Conservation (phyloP, 108 stramenopile species). For the Nannochloropsis gaditana region DNA sequence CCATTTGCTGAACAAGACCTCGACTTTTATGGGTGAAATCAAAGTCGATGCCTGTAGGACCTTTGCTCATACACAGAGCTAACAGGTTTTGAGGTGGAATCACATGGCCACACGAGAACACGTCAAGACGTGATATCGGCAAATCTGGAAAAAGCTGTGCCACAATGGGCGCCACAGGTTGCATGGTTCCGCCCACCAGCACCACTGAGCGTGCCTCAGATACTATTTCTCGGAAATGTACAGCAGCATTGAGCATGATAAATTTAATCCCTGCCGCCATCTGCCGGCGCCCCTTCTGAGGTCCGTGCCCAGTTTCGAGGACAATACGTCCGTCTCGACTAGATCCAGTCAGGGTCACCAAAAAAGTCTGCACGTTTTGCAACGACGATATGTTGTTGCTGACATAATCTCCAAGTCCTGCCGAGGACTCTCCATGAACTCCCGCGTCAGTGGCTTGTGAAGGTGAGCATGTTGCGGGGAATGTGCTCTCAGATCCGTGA, state of each 20-base stretch:
- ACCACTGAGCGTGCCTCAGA: conserved; percentile 76
- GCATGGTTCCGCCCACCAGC: conserved; percentile 92
- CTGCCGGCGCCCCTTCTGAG: background rate
- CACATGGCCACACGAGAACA: conserved; percentile 93
- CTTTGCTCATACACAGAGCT: conserved; percentile 42
- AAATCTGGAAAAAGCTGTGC: conserved; percentile 69
- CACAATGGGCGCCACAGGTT: conserved; percentile 76
- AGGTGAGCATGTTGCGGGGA: background rate
- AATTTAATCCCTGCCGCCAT: conserved; percentile 56
- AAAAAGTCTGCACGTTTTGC: conserved; percentile 37
- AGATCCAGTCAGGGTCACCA: conserved; percentile 37
- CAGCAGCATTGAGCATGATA: conserved; percentile 77
- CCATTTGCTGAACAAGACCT: conserved; percentile 56
- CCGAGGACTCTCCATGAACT: conserved; percentile 24
- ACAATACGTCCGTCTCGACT: conserved; percentile 23
- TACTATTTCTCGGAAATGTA: conserved; percentile 66
- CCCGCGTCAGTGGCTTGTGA: conserved; percentile 18
- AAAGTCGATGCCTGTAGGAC: conserved; percentile 58
- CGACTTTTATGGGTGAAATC: conserved; percentile 74
- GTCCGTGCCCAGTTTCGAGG: conserved; percentile 3
- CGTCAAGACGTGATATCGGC: conserved; percentile 34
- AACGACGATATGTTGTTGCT: conserved; percentile 46
- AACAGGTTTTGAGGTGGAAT: conserved; percentile 65
- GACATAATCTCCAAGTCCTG: conserved; percentile 21
- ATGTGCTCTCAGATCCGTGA: background rate